A percentile compares a stretch with the other conserved stretches of the same genome.
phyloP scores from a whole-genome alignment of 176 grass and related monocot species.

The Sorghum bicolor region DNA sequence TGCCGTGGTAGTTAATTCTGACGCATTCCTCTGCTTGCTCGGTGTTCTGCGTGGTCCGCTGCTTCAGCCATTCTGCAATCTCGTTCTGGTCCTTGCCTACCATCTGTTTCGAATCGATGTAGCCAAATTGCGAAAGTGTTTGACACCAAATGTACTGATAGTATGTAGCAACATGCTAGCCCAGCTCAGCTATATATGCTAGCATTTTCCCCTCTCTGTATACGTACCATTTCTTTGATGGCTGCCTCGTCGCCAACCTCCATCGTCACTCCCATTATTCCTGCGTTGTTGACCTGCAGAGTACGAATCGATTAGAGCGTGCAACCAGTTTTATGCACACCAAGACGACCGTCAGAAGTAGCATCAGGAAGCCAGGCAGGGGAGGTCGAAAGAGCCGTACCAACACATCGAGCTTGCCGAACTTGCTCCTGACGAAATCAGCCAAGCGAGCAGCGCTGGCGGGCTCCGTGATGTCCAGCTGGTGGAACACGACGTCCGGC shows the following conservation, averaged over 20 bases:
- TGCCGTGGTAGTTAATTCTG: constrained; percentile 53
- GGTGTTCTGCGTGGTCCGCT: constrained; percentile 18
- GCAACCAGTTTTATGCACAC: not conserved
- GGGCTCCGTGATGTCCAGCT: constrained; percentile 37
- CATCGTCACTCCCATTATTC: constrained; percentile 1
- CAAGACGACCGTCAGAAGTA: not conserved
- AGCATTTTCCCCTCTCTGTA: not conserved
- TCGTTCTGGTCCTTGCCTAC: not conserved
- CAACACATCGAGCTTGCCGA: constrained; percentile 48
- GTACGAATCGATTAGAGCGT: not conserved
- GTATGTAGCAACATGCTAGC: not conserved
- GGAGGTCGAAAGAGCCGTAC: not conserved
- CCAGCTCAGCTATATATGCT: not conserved
- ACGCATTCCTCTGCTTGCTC: constrained; percentile 51
- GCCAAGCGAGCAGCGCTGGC: constrained; percentile 21
- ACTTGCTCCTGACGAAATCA: constrained; percentile 29
- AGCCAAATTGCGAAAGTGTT: not conserved
- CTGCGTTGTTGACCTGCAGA: constrained; percentile 38
- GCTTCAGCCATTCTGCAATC: constrained; percentile 21
- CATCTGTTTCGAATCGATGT: constrained; percentile 16
- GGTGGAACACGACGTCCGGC: constrained; percentile 42
- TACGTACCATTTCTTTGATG: not conserved
- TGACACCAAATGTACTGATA: not conserved
- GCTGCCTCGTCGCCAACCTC: not conserved
- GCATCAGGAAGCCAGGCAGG: not conserved